Percentiles rank a stretch among this genome's conserved stretches.
Evolutionary conservation across 768 basidiomycete genomes (phyloP).

Genomic region (Gelatoporia subvermispora): DNA sequence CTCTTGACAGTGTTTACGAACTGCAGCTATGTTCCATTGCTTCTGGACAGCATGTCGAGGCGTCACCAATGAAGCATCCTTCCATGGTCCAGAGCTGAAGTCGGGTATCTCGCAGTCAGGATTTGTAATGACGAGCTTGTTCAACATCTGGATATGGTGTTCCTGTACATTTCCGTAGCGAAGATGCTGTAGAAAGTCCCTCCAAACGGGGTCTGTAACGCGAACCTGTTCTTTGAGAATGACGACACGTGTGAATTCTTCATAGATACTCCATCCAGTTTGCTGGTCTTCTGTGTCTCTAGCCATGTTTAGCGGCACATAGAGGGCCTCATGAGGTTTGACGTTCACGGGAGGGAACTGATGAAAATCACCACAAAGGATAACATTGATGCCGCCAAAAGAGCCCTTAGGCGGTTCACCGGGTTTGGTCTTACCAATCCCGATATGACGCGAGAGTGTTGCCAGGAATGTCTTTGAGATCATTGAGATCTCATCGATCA

Average conservation of each 20-base stretch:
- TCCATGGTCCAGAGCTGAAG: slow-evolving; percentile 27
- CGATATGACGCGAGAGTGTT: slow-evolving; percentile 15
- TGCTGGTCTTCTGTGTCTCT: not conserved
- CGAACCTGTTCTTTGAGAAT: slow-evolving; percentile 32
- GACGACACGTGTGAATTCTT: slow-evolving; percentile 25
- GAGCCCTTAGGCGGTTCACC: slow-evolving; percentile 9
- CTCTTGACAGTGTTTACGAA: slow-evolving; percentile 16
- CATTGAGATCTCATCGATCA: slow-evolving; percentile 42
- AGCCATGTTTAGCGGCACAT: slow-evolving; percentile 2
- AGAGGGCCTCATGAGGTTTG: slow-evolving; percentile 20
- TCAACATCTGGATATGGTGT: slow-evolving; percentile 26
- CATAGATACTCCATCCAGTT: slow-evolving; percentile 7
- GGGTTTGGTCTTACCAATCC: not conserved
- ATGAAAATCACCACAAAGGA: slow-evolving; percentile 38
- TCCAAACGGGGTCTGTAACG: slow-evolving; percentile 25
- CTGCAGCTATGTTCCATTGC: slow-evolving; percentile 31
- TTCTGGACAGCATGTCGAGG: slow-evolving; percentile 31
- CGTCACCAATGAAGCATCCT: slow-evolving; percentile 28
- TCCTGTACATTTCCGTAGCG: slow-evolving; percentile 21
- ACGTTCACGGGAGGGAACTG: slow-evolving; percentile 39
- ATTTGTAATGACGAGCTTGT: slow-evolving; percentile 18
- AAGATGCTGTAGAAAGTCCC: slow-evolving; percentile 23
- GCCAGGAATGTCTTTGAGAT: slow-evolving; percentile 21
- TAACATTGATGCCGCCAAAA: slow-evolving; percentile 37
- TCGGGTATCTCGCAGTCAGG: slow-evolving; percentile 16